A percentile compares a stretch with the other conserved stretches of the same genome.
Evolutionary conservation across 306 rosid species (phyloP).

Genomic region (Hylodesmum podocarpum): DNA sequence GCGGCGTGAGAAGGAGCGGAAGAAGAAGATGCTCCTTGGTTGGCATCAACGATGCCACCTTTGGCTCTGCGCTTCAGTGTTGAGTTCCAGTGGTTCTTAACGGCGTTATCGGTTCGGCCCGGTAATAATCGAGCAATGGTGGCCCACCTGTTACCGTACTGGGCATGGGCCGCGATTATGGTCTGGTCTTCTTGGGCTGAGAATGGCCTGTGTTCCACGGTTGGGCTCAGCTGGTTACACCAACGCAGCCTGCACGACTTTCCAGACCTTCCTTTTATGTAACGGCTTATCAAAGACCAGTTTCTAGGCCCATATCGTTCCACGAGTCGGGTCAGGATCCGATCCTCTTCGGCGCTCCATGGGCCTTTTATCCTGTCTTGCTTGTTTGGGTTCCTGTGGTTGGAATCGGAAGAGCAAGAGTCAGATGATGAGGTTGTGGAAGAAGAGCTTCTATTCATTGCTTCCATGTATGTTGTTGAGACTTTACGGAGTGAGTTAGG

Average conservation of each 20-base stretch:
- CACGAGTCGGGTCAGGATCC: slow-evolving; percentile 73
- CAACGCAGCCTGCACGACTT: slow-evolving; percentile 92
- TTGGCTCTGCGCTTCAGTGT: slow-evolving; percentile 70
- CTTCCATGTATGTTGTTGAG: slow-evolving; percentile 45
- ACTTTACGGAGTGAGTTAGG: neutral
- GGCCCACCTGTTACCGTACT: slow-evolving; percentile 93
- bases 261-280: slow-evolving; percentile 85
- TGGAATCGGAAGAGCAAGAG: slow-evolving; percentile 66
- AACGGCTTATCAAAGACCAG: slow-evolving; percentile 91
- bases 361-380: slow-evolving; percentile 81
- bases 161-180: slow-evolving; percentile 74
- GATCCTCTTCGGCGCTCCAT: slow-evolving; percentile 96
- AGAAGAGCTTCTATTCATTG: slow-evolving; percentile 47
- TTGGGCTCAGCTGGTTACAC: slow-evolving; percentile 95
- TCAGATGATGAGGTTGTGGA: slow-evolving; percentile 60
- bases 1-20: neutral
- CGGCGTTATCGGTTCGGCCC: slow-evolving; percentile 94
- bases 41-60: neutral
- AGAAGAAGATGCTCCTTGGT: neutral
- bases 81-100: slow-evolving; percentile 98
- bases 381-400: neutral
- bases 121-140: slow-evolving; percentile 89
- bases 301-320: slow-evolving; percentile 77
- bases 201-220: slow-evolving; percentile 84
- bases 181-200: slow-evolving; percentile 75